phyloP scores from a whole-genome alignment of 148 eudicot genomes.

The Rheum nobile region DNA sequence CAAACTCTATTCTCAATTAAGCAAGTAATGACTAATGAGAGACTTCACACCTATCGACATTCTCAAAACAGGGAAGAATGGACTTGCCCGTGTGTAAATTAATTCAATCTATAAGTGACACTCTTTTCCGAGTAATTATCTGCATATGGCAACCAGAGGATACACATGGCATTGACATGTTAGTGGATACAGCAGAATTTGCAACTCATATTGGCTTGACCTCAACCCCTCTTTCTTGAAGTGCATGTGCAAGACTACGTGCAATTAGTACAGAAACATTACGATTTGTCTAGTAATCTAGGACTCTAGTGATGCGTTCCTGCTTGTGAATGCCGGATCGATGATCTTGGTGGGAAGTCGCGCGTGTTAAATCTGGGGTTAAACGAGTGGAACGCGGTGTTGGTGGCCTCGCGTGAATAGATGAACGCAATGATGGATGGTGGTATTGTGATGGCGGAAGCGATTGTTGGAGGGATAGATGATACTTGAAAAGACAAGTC shows the following conservation, averaged over 20 bases:
- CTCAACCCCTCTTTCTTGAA: constrained; percentile 74
- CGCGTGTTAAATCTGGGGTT: too few species aligned
- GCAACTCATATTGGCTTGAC: constrained; percentile 52
- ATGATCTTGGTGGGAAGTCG: too few species aligned
- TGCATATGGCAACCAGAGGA: neutral
- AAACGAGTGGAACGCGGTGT: too few species aligned
- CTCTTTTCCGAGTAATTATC: neutral
- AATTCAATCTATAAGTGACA: neutral
- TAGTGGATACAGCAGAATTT: too few species aligned
- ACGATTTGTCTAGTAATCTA: neutral
- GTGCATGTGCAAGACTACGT: constrained; percentile 73
- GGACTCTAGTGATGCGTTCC: too few species aligned
- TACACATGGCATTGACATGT: too few species aligned
- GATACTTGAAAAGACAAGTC: too few species aligned
- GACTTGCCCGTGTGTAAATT: neutral
- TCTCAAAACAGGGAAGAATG: neutral
- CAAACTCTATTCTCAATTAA: neutral
- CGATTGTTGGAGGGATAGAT: too few species aligned
- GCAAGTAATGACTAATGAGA: neutral
- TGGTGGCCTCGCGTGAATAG: too few species aligned
- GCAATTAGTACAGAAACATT: constrained; percentile 4
- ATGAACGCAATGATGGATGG: too few species aligned
- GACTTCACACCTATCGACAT: neutral
- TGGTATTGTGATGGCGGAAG: too few species aligned
- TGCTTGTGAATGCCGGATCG: too few species aligned